Base-by-base conservation (phyloP, 2,329 filamentous ascomycete species). In the Claviceps quebecensis region DNA sequence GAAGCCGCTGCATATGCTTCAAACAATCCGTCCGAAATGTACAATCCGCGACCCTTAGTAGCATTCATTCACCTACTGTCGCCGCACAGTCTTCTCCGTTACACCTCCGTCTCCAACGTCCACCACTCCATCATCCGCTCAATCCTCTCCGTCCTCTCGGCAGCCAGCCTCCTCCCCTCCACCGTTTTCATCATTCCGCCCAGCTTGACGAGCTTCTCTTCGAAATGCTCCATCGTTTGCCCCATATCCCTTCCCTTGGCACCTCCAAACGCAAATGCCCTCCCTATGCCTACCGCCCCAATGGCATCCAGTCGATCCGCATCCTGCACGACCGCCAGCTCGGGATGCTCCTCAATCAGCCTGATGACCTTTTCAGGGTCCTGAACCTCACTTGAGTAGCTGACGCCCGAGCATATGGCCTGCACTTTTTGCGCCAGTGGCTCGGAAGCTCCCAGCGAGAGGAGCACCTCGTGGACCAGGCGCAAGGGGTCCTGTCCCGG, bases 271-370 rank as follows among this genome's bases (percentile, higher is more conserved):
- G 67, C 61, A 58, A 71, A 71, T 6, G 62, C 80, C 44, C 91
- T 73, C 2, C 80, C 90, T 52, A 95, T 83, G 0, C 91, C 91
- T 34, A 96, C 78, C 0, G 86, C 87, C 1, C 90, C 91, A 48
- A 96, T 82, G 4, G 89, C 86, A 68, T 97, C 91, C n/a, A 97
- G 72, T 6, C 90, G 76, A 69, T 96, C 91, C 4, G 90, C 90
- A 66, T 96, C 91, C 68, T 96, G 90, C 36, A 96, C 88, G 47
- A 95, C 78, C 0, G 80, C 89, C 37, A 71, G 61, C 58, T 69
- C 67, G 1, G 87, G 87, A 63, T 86, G 72, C 34, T 68, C 61
- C 5, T 63, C 63, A n/a, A 94, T 71, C n/a, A 90, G 71, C 1
- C 69, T 66, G n/a, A 66, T 66, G 8, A 87, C 81, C 13, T 69